These are phyloP conservation scores for Coemansia sp. DNA, from an alignment of 192 early-diverging fungal genomes.

Conservation along the genomic window DNA sequence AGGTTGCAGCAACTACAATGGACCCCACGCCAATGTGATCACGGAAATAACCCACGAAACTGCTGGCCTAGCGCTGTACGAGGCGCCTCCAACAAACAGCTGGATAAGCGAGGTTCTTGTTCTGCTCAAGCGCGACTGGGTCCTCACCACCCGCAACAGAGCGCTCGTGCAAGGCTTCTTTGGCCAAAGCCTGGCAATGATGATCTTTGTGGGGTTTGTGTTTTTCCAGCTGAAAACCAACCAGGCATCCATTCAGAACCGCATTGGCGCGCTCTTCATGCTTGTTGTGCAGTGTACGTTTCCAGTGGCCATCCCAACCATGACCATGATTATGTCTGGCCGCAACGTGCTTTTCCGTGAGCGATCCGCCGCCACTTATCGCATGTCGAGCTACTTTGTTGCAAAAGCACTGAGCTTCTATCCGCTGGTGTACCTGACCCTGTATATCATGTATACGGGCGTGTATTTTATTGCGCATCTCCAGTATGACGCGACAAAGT, in stretches of 20 bases:
- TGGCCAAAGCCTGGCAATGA: conserved; percentile 28
- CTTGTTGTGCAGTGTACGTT: conserved; percentile 55
- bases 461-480: conserved; percentile 40
- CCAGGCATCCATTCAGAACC: conserved; percentile 52
- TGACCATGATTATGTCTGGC: conserved; percentile 45
- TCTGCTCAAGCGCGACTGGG: conserved; percentile 43
- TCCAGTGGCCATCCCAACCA: conserved; percentile 56
- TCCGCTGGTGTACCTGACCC: conserved; percentile 30
- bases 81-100: conserved; percentile 36
- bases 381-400: conserved; percentile 60
- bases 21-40: conserved; percentile 4
- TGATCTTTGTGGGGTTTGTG: conserved; percentile 58
- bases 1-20: background rate
- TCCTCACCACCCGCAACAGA: conserved; percentile 18
- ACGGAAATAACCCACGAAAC: conserved; percentile 36
- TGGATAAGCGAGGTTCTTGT: conserved; percentile 30
- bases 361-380: conserved; percentile 62
- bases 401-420: conserved; percentile 60
- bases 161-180: conserved; percentile 31
- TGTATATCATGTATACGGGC: conserved; percentile 21
- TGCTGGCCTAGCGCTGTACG: conserved; percentile 22
- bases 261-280: conserved; percentile 47
- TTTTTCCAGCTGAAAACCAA: conserved; percentile 51
- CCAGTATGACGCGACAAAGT: conserved; percentile 36
- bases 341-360: conserved; percentile 60